A percentile compares a stretch with the other conserved stretches of the same genome.
Evolutionary conservation across 306 rosid species (phyloP).

Genomic region (Lagenaria siceraria): DNA sequence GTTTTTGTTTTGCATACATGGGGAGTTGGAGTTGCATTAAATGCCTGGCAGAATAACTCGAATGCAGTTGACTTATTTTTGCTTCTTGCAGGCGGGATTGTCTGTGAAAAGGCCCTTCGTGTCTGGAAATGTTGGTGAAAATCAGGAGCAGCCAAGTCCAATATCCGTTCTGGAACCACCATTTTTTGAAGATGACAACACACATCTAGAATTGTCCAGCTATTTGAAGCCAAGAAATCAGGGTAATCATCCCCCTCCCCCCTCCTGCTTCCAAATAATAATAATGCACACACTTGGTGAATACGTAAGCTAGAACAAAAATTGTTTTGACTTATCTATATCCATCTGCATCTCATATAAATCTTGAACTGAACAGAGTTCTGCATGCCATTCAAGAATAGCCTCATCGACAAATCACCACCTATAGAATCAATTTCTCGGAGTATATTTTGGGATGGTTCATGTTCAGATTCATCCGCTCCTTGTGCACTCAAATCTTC

Average conservation of each 20-base stretch:
- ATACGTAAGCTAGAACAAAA: neutral
- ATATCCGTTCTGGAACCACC: slow-evolving; percentile 69
- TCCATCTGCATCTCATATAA: neutral
- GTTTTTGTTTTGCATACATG: neutral
- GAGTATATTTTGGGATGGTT: slow-evolving; percentile 65
- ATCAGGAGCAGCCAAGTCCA: slow-evolving; percentile 86
- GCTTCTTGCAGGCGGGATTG: slow-evolving; percentile 41
- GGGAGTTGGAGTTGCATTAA: neutral
- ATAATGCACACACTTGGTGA: neutral
- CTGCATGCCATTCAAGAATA: slow-evolving; percentile 29
- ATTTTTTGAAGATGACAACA: slow-evolving; percentile 52
- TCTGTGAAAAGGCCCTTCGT: slow-evolving; percentile 23
- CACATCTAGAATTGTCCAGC: slow-evolving; percentile 34
- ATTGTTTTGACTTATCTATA: neutral
- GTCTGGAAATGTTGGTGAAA: slow-evolving; percentile 35
- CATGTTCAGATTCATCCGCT: slow-evolving; percentile 39
- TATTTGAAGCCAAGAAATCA: slow-evolving; percentile 22
- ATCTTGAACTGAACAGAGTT: slow-evolving; percentile 27
- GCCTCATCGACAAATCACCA: slow-evolving; percentile 91
- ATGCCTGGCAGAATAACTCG: neutral
- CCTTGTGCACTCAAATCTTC: slow-evolving; percentile 41
- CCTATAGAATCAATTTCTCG: slow-evolving; percentile 88
- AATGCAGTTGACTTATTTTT: neutral
- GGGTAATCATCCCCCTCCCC: slow-evolving; percentile 18
- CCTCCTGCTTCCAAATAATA: neutral